phyloP scores from a whole-genome alignment of 345 rosid species.

The Brassica incana region DNA sequence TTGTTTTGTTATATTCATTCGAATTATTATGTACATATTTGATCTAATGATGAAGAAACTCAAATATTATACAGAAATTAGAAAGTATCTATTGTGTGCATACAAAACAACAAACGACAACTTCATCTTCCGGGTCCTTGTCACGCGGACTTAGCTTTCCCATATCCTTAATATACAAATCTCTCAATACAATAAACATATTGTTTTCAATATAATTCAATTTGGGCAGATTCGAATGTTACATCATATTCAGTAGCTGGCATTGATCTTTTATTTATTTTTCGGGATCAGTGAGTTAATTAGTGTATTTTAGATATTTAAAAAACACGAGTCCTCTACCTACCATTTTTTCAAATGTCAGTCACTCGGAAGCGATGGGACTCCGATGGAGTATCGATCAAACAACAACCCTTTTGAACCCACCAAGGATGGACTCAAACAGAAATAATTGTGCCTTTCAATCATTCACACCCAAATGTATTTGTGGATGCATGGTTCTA shows the following conservation, averaged over 20 bases:
- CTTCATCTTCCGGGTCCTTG: constrained; percentile 16
- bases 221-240: constrained; percentile 6
- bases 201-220: background rate
- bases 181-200: background rate
- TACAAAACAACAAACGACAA: constrained; percentile 29
- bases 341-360: constrained; percentile 13
- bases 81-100: constrained; percentile 6
- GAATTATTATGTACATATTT: constrained; percentile 12
- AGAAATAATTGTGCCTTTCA: background rate
- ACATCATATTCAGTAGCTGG: constrained; percentile 26
- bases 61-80: background rate
- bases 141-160: constrained; percentile 31
- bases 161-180: background rate
- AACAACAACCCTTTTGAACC: constrained; percentile 22
- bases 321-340: constrained; percentile 18
- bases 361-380: background rate
- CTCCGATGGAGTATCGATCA: constrained; percentile 1
- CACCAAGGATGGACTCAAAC: constrained; percentile 2
- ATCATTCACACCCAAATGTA: background rate
- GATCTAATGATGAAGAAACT: background rate
- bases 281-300: background rate
- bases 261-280: background rate
- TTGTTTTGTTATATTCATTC: background rate
- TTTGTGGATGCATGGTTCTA: background rate
- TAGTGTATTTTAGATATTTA: constrained; percentile 7